Base-by-base conservation (phyloP, 805 yeast genomes). In the Lipomyces yamanashiensis region DNA sequence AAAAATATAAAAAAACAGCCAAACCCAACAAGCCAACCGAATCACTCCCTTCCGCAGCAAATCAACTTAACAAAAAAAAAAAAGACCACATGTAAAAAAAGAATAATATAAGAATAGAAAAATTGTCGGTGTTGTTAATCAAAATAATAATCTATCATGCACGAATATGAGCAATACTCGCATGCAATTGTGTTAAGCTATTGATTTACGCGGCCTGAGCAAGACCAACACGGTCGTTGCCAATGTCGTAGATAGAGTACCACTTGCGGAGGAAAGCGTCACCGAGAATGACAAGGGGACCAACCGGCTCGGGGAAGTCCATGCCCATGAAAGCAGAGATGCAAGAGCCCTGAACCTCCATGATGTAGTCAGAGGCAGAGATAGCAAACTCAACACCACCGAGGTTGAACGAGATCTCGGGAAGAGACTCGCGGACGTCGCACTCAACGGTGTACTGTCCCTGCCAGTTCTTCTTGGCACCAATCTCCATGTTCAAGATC, bases 261-360 rank as follows among this genome's bases (percentile, higher is more conserved):
- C 86, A 93, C 75, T 83, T 89, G 82, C 99, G 90, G 80, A 95
- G 85, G 88, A 95, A 95, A 15, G 98, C 93, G 75, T 95, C 99
- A 75, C 99, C 99, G 71, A 95, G 81, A 73, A 95, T 93, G 63
- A 98, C 96, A 79, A 95, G 79, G 71, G 97, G 98, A 64, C 98
- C 98, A 73, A 93, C 88, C 67, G 98, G 98, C 73, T 87, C 90
- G 59, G 98, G 98, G 86, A 95, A 85, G 76, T 95, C 99, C 93
- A 95, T 86, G 72, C 97, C 96, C 47, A 96, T 92, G 82, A 95
- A 90, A 7, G 96, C 96, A 64, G 98, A 92, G 73, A 93, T 88
- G 84, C 99, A 95, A 50, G 96, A 86, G 49, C 98, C 99, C 64
- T 95, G 85, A 47, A 91, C 89, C 78, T 95, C 98, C 78, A 95